These are phyloP conservation scores for Lentinula lateritia DNA, from an alignment of 768 basidiomycete genomes.

Conservation along the genomic window DNA sequence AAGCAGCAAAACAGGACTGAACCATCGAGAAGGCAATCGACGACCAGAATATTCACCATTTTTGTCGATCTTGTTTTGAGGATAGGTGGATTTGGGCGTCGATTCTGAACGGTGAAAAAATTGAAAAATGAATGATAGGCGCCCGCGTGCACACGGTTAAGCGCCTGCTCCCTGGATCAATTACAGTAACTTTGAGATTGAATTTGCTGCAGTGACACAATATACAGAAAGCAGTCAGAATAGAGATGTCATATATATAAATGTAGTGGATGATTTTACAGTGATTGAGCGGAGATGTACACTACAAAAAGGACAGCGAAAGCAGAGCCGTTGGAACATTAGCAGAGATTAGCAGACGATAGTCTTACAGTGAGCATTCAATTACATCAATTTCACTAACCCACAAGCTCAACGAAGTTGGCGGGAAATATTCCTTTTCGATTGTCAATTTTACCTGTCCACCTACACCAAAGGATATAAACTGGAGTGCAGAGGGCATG, in stretches of 20 bases:
- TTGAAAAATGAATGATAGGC: background rate
- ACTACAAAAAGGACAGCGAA: background rate
- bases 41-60: background rate
- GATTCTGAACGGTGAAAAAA: background rate
- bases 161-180: too few species aligned
- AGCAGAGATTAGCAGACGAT: too few species aligned
- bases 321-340: background rate
- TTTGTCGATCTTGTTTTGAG: background rate
- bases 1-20: background rate
- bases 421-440: slow-evolving; percentile 73
- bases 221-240: too few species aligned
- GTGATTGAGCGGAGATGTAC: background rate
- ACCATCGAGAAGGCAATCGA: background rate
- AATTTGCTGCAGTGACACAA: too few species aligned
- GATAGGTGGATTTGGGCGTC: background rate
- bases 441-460: slow-evolving; percentile 64
- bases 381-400: background rate
- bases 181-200: too few species aligned
- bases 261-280: background rate
- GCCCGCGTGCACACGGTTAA: background rate
- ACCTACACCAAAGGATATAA: slow-evolving; percentile 37
- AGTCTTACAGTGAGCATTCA: too few species aligned
- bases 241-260: background rate
- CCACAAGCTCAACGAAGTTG: slow-evolving; percentile 70
- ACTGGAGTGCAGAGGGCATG: background rate